phyloP scores from a whole-genome alignment of 2,329 filamentous ascomycete genomes.

The Stagonosporopsis vannaccii region DNA sequence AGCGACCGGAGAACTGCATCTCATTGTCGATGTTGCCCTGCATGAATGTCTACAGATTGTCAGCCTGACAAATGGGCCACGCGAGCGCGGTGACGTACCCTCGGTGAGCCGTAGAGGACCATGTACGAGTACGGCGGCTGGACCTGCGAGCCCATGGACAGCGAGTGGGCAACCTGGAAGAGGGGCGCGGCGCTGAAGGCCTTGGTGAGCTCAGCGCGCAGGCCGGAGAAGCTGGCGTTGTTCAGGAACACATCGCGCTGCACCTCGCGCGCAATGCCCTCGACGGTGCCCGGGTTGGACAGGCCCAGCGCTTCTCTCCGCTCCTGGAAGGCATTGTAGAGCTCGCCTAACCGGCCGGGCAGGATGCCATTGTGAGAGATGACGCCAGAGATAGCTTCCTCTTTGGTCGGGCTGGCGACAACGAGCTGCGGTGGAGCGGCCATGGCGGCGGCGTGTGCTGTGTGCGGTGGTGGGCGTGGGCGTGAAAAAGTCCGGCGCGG shows the following conservation, averaged over 20 bases:
- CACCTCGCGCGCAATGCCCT: constrained; percentile 88
- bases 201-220: constrained; percentile 96
- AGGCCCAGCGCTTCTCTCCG: constrained; percentile 87
- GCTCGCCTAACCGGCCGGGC: constrained; percentile 71
- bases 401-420: constrained; percentile 44
- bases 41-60: constrained; percentile 76
- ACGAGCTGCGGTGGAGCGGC: constrained; percentile 28
- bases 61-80: constrained; percentile 24
- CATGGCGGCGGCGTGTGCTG: constrained; percentile 24
- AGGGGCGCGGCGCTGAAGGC: constrained; percentile 91
- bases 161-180: constrained; percentile 97
- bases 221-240: constrained; percentile 95
- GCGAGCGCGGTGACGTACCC: constrained; percentile 64
- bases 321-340: constrained; percentile 81
- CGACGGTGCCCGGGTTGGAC: constrained; percentile 89
- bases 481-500: constrained; percentile 15
- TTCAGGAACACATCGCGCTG: constrained; percentile 95
- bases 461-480: not conserved
- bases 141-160: constrained; percentile 88
- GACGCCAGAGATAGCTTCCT: constrained; percentile 61
- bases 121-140: constrained; percentile 95
- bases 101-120: constrained; percentile 89
- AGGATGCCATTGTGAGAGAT: constrained; percentile 79
- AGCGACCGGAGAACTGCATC: constrained; percentile 82
- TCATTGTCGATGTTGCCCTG: constrained; percentile 97